A percentile compares a stretch with the other conserved stretches of the same genome.
These are phyloP conservation scores for Camellia granthamiana DNA, from an alignment of 148 eudicot species.

Conservation along the genomic window DNA sequence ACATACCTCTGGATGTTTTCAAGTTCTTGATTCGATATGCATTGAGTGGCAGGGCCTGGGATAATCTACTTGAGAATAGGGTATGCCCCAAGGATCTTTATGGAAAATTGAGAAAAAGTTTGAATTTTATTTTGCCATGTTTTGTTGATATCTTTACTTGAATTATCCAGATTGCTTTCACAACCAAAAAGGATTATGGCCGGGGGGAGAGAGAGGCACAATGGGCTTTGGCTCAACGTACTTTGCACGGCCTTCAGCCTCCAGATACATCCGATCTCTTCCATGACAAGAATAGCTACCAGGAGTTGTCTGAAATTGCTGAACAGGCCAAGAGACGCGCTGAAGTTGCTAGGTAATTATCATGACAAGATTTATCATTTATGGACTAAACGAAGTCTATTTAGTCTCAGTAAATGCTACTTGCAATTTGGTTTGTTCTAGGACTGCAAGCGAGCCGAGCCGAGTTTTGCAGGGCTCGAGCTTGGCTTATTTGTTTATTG, in stretches of 20 bases:
- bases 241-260: slow-evolving; percentile 68
- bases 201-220: slow-evolving; percentile 78
- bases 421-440: not conserved
- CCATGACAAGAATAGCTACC: slow-evolving; percentile 51
- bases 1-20: slow-evolving; percentile 65
- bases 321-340: slow-evolving; percentile 84
- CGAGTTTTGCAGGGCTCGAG: too few relatives aligned
- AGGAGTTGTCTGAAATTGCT: slow-evolving; percentile 67
- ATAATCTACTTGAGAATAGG: slow-evolving; percentile 60
- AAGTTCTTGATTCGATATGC: slow-evolving; percentile 63
- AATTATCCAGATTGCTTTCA: slow-evolving; percentile 59
- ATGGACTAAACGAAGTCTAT: too few relatives aligned
- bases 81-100: slow-evolving; percentile 23
- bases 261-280: slow-evolving; percentile 37
- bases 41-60: slow-evolving; percentile 68
- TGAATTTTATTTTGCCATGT: too few relatives aligned
- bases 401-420: too few relatives aligned
- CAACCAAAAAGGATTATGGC: slow-evolving; percentile 71
- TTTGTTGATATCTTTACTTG: not conserved
- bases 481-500: too few relatives aligned
- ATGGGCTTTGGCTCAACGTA: slow-evolving; percentile 75
- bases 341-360: slow-evolving; percentile 62
- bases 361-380: too few relatives aligned
- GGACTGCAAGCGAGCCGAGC: too few relatives aligned
- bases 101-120: not conserved